phyloP scores from a whole-genome alignment of 495 filamentous ascomycete species.

The Lasiosphaeria miniovina region DNA sequence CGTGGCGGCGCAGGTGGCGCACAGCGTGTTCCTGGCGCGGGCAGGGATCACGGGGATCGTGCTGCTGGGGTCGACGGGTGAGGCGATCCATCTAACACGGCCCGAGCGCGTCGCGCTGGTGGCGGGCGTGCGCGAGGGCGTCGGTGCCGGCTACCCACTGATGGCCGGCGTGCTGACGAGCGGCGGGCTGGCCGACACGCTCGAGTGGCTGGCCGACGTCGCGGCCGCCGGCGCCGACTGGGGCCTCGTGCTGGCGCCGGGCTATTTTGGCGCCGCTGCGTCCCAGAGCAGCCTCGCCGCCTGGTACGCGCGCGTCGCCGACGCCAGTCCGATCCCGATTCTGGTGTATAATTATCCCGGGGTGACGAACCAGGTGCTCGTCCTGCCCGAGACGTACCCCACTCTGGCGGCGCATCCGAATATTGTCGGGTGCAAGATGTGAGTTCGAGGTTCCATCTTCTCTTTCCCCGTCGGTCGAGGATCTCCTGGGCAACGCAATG shows the following conservation, averaged over 20 bases:
- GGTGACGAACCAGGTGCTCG: conserved; percentile 58
- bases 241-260: conserved; percentile 57
- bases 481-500: not conserved
- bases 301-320: conserved; percentile 56
- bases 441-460: conserved; percentile 4
- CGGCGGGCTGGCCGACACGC: conserved; percentile 59
- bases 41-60: conserved; percentile 63
- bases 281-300: conserved; percentile 48
- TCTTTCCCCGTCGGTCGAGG: not conserved
- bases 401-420: conserved; percentile 53
- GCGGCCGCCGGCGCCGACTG: conserved; percentile 60
- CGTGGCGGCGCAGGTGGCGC: conserved; percentile 52
- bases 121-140: conserved; percentile 47
- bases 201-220: conserved; percentile 56
- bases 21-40: conserved; percentile 61
- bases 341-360: conserved; percentile 66
- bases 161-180: conserved; percentile 66
- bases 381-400: conserved; percentile 54
- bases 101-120: conserved; percentile 58
- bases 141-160: conserved; percentile 58
- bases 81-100: conserved; percentile 63
- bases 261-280: conserved; percentile 52
- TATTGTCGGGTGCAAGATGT: conserved; percentile 66
- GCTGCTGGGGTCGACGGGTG: conserved; percentile 65
- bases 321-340: conserved; percentile 51